A percentile compares a stretch with the other conserved stretches of the same genome.
Conservation (phyloP, 495 filamentous ascomycete species). For the Hyaloscypha bicolor region DNA sequence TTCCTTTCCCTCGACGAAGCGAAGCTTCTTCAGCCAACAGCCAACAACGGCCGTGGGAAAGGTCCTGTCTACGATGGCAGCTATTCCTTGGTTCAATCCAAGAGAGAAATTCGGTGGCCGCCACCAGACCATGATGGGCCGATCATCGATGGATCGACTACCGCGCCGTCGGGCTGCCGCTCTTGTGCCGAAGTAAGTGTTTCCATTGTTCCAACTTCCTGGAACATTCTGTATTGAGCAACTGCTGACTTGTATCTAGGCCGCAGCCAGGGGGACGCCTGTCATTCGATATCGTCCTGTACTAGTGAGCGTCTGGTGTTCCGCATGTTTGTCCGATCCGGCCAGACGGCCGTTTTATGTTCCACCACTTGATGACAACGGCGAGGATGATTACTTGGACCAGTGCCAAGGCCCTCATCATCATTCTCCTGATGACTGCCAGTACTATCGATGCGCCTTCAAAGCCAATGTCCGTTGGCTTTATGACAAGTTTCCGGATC, state of each 20-base stretch:
- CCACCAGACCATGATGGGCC: background rate
- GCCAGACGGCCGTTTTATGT: background rate
- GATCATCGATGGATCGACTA: background rate
- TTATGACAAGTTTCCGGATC: background rate
- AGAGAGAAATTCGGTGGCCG: background rate
- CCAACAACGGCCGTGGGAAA: too few species aligned
- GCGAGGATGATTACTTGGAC: constrained; percentile 1
- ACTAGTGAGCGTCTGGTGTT: background rate
- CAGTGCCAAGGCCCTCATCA: background rate
- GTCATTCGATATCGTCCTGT: background rate
- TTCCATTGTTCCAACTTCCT: too few species aligned
- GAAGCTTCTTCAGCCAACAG: background rate
- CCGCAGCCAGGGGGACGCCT: background rate
- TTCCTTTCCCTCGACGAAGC: background rate
- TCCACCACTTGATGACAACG: background rate
- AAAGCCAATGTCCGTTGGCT: background rate
- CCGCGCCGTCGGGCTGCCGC: background rate
- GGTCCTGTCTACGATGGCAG: background rate
- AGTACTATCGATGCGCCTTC: background rate
- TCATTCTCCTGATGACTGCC: background rate
- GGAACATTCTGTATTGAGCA: too few species aligned
- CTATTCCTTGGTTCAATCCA: background rate
- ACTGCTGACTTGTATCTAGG: background rate
- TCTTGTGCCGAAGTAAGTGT: background rate
- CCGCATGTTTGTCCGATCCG: background rate